A percentile compares a stretch with the other conserved stretches of the same genome.
These are phyloP conservation scores for Corymbia maculata DNA, from an alignment of 345 rosid species.

Conservation along the genomic window DNA sequence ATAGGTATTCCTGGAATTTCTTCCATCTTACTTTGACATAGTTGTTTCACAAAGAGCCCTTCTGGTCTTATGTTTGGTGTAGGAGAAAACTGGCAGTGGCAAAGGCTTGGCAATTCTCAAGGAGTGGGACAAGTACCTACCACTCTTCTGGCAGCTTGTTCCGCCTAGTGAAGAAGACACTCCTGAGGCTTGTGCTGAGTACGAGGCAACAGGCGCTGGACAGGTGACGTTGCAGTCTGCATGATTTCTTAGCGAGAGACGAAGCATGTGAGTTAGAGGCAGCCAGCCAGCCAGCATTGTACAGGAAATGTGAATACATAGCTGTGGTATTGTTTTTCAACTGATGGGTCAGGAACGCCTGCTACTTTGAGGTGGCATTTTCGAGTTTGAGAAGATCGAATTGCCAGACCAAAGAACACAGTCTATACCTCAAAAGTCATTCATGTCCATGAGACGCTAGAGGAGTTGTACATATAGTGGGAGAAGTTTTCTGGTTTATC, in stretches of 20 bases:
- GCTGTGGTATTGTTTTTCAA: neutral
- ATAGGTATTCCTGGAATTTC: neutral
- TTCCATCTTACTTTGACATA: neutral
- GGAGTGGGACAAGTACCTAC: slow-evolving; percentile 76
- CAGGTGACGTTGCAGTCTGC: slow-evolving; percentile 77
- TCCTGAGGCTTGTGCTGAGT: slow-evolving; percentile 84
- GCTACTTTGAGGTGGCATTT: neutral
- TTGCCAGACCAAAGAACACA: neutral
- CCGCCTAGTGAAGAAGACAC: slow-evolving; percentile 99
- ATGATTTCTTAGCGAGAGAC: slow-evolving; percentile 1
- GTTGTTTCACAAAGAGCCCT: neutral
- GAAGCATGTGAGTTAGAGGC: neutral
- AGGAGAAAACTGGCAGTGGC: slow-evolving; percentile 95
- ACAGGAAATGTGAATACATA: neutral
- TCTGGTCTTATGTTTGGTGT: neutral
- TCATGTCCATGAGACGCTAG: neutral
- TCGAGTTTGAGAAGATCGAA: neutral
- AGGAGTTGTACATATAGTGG: slow-evolving; percentile 15
- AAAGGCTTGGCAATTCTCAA: slow-evolving; percentile 64
- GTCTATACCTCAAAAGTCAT: neutral
- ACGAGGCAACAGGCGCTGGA: slow-evolving; percentile 52
- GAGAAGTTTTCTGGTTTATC: neutral
- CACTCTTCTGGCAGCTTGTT: slow-evolving; percentile 93
- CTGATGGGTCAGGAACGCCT: neutral
- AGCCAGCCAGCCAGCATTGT: neutral